Evolutionary conservation across 495 filamentous ascomycete species (phyloP).

Genomic region (Saxophila tyrrhenica): DNA sequence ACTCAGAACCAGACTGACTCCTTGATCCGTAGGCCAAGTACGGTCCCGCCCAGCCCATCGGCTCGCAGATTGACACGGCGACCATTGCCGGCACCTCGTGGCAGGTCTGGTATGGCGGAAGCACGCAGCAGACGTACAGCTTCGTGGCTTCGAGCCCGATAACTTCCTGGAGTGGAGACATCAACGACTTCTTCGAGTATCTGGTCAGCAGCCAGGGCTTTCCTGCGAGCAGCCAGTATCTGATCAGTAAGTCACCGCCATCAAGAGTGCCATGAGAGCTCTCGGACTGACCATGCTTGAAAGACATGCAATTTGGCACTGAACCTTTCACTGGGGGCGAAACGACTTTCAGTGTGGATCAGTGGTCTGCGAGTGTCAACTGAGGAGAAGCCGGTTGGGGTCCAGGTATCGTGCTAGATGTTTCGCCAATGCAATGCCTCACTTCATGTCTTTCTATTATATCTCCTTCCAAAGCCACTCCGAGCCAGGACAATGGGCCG

Average conservation of each 20-base stretch:
- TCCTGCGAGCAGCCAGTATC: conserved; percentile 33
- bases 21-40: conserved; percentile 28
- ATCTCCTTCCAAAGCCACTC: too few relatives aligned
- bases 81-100: conserved; percentile 29
- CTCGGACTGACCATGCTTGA: neutral
- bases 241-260: conserved; percentile 37
- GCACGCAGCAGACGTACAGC: conserved; percentile 35
- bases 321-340: conserved; percentile 33
- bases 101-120: conserved; percentile 34
- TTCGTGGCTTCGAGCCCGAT: conserved; percentile 31
- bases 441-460: too few relatives aligned
- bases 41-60: conserved; percentile 34
- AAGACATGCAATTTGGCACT: conserved; percentile 37
- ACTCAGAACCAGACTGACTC: too few relatives aligned
- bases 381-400: too few relatives aligned
- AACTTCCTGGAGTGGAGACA: conserved; percentile 29
- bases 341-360: neutral
- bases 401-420: too few relatives aligned
- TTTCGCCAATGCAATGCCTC: too few relatives aligned
- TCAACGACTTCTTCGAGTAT: conserved; percentile 37
- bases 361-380: conserved; percentile 2
- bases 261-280: too few relatives aligned
- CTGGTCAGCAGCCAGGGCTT: conserved; percentile 29
- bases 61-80: conserved; percentile 24
- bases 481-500: too few relatives aligned